Evolutionary conservation across 768 basidiomycete species (phyloP), one percentile per base, ranked within the genome.

Genomic region (Leccinum disarticulatum): DNA sequence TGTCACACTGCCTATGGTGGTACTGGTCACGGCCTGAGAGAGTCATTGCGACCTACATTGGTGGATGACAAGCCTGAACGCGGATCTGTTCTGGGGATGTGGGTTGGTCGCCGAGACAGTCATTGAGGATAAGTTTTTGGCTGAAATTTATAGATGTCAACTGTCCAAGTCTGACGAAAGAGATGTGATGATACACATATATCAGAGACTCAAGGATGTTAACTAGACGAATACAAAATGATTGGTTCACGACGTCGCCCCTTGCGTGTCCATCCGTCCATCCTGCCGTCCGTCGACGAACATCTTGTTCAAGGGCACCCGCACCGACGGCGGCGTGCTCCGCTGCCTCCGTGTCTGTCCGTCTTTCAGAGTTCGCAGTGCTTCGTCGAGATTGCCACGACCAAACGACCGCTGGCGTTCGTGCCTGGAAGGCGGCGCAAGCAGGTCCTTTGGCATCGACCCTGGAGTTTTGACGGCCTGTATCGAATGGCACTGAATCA

Each of bases 361-460:
- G 52, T 82, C 83, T 48, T 84, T 83, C 78, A 94, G 83, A 61
- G 87, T 93, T 17, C 90, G 86, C 43, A 98, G 88, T 2, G 90
- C 90, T 66, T 90, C 83, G 64, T 98, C 93, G 33, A 96, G 74
- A 56, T 89, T 88, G 10, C 94, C 94, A 38, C 87, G 83, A 7
- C 87, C 86, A 61, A 91, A 69, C 2, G 91, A 87, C 35, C 76
- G 77, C 53, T 74, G 76, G 46, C 79, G 81, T 30, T 72, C 71
- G 51, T 80, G 77, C 28, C 75, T 72, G 5, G 78, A 74, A 55
- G 81, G 78, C 1, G 81, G 80, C 14, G 61, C 71, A 8, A 78
- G 68, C 4, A 67, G 61, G 35, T 73, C 71, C 8, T 66, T 59
- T 5, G 71, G 64, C 19, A 69, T 50, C n/a, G 68, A 63, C 22